These are phyloP conservation scores for Peterozyma toletana DNA, from an alignment of 805 yeast species.

Conservation along the genomic window DNA sequence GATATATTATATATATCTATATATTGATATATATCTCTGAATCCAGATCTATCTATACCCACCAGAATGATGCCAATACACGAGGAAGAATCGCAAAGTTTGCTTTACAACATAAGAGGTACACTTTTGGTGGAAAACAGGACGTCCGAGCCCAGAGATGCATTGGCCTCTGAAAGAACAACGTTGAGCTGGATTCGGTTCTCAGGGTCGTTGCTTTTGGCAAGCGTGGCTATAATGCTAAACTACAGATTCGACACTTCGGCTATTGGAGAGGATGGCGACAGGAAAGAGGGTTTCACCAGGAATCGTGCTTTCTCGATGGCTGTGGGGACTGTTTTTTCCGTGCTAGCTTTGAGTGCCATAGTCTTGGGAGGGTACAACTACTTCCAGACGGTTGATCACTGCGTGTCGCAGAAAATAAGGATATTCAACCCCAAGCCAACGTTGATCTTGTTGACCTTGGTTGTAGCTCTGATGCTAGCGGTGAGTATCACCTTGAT, in stretches of 20 bases:
- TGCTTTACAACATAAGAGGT: constrained; percentile 9
- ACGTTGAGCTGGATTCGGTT: constrained; percentile 42
- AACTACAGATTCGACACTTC: constrained; percentile 35
- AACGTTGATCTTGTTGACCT: constrained; percentile 1
- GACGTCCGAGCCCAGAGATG: constrained; percentile 47
- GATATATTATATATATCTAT: no score
- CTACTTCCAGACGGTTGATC: constrained; percentile 35
- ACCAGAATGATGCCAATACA: no score
- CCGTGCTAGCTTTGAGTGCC: constrained; percentile 28
- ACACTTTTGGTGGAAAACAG: constrained; percentile 24
- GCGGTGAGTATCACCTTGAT: constrained; percentile 6
- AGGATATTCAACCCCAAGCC: constrained; percentile 27
- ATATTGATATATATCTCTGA: no score
- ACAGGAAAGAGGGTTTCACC: constrained; percentile 2
- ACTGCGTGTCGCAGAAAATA: constrained; percentile 35
- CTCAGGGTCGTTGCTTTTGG: constrained; percentile 34
- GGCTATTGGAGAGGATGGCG: constrained; percentile 7
- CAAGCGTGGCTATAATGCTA: constrained; percentile 38
- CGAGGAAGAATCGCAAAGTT: no score
- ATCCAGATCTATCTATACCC: no score
- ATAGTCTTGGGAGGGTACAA: constrained; percentile 31
- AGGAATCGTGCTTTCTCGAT: constrained; percentile 17
- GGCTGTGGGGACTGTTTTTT: constrained; percentile 28
- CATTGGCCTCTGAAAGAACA: constrained; percentile 46
- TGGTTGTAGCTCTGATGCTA: constrained; percentile 4